Evolutionary conservation across 2,329 filamentous ascomycete genomes (phyloP), one percentile per base, ranked within the genome.

Genomic region (Sclerotinia nivalis): DNA sequence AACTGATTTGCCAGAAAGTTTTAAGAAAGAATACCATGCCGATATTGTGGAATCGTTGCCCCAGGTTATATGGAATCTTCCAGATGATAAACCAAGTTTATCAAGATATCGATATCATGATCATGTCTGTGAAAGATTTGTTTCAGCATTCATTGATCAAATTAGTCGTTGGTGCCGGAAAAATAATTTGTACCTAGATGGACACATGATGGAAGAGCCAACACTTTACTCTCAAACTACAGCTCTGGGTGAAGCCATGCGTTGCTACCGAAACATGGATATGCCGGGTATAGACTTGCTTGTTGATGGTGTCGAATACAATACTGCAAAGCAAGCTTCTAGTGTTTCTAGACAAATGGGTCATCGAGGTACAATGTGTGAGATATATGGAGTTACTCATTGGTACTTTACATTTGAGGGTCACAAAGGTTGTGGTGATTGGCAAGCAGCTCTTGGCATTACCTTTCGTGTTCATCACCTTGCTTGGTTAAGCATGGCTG

Each of bases 181-280:
- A 6, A 78, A 79, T 20, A 69, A 71, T 1, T 72, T 79, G 12
- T 70, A 74, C 12, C 71, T 79, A 22, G 73, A 76, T 49, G 78
- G 77, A 0, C 78, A 79, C 34, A 78, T 79, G 77, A 79, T 79
- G 77, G 75, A 79, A 70, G 78, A 79, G 60, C 76, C 77, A 9
- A 77, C 73, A 0, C 73, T 79, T 1, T 70, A 75, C 25, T 78
- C 76, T 6, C 78, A 79, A 62, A 79, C 77, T 1, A 74, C 72
- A 0, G 74, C 76, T 5, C 72, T 78, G n/a, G 78, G 78, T 18
- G 78, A 79, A 68, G 75, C 77, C 3, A 79, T 79, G 78, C 74
- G 77, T 20, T 78, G 76, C 61, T 79, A 79, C 54, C 71, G 77
- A 37, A 77, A 70, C 20, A 74, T 77, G 72, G 71, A 77, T n/a